phyloP scores from a whole-genome alignment of 805 yeast species.

The Starmerella khaoyaiensis region DNA sequence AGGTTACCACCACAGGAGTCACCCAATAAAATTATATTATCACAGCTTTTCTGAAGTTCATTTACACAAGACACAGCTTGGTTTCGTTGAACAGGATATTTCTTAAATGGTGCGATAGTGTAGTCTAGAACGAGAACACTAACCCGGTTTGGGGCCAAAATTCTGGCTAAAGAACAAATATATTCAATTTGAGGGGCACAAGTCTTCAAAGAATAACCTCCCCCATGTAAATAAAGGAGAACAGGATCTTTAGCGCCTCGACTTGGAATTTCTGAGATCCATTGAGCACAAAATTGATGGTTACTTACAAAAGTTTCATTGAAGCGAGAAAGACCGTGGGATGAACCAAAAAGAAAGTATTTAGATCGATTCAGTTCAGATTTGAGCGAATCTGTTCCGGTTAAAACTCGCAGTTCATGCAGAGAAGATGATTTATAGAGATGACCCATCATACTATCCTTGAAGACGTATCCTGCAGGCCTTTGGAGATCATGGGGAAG shows the following conservation, averaged over 20 bases:
- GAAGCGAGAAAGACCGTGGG: conserved; percentile 10
- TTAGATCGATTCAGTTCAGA: conserved; percentile 8
- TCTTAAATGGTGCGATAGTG: conserved; percentile 20
- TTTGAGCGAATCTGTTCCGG: conserved; percentile 17
- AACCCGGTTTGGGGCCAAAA: conserved; percentile 6
- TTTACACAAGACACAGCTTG: conserved; percentile 20
- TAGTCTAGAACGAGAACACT: conserved; percentile 25
- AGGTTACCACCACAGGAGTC: conserved; percentile 29
- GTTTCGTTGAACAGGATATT: conserved; percentile 24
- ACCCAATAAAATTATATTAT: conserved; percentile 23
- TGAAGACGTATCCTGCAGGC: conserved; percentile 6
- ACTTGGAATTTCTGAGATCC: conserved; percentile 20
- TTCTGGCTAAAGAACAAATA: conserved; percentile 10
- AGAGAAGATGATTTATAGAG: conserved; percentile 16
- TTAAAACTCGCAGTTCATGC: conserved; percentile 19
- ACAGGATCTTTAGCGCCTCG: conserved; percentile 22
- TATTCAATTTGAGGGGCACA: conserved; percentile 17
- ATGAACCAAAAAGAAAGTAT: conserved; percentile 2
- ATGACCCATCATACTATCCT: conserved; percentile 17
- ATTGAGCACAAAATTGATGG: conserved; percentile 17
- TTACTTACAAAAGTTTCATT: conserved; percentile 11
- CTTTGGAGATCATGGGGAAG: conserved; percentile 3
- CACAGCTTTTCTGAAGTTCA: conserved; percentile 16
- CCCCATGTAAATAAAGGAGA: conserved; percentile 23
- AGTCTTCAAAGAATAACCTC: conserved; percentile 21